These are phyloP conservation scores for Penicillium sclerotiorum DNA, from an alignment of 2,329 filamentous ascomycete species.

Conservation along the genomic window DNA sequence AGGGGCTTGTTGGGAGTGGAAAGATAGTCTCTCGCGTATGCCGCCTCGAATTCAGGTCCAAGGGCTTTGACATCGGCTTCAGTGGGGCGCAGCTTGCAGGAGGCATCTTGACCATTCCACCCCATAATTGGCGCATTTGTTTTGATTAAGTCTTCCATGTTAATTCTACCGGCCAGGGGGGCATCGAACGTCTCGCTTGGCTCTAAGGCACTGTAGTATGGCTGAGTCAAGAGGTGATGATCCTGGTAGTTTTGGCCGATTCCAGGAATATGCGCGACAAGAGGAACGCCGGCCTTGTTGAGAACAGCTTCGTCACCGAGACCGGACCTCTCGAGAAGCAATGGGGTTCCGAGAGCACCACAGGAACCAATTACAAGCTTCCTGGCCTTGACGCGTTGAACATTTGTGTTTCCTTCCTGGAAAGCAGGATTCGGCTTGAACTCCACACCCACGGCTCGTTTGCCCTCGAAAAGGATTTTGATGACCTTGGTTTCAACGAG, in stretches of 20 bases:
- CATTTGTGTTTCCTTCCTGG: not conserved
- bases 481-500: not conserved
- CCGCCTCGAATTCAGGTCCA: constrained; percentile 1
- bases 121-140: not conserved
- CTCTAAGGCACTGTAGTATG: constrained; percentile 2
- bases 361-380: not conserved
- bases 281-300: not conserved
- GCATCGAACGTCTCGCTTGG: not conserved
- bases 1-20: not conserved
- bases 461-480: constrained; percentile 1
- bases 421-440: not conserved
- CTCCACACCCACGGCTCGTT: not conserved
- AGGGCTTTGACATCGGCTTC: not conserved
- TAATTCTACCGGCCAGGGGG: not conserved
- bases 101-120: constrained; percentile 1
- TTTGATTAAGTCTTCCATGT: constrained; percentile 4
- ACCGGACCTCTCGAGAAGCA: constrained; percentile 1
- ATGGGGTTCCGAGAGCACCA: not conserved
- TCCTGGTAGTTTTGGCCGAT: not conserved
- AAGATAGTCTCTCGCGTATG: not conserved
- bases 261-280: not conserved
- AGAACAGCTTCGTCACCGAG: not conserved
- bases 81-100: constrained; percentile 1
- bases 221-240: constrained; percentile 3
- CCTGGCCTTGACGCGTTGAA: not conserved